Evolutionary conservation across 2,329 filamentous ascomycete genomes (phyloP).

Genomic region (Penicillium sp.): DNA sequence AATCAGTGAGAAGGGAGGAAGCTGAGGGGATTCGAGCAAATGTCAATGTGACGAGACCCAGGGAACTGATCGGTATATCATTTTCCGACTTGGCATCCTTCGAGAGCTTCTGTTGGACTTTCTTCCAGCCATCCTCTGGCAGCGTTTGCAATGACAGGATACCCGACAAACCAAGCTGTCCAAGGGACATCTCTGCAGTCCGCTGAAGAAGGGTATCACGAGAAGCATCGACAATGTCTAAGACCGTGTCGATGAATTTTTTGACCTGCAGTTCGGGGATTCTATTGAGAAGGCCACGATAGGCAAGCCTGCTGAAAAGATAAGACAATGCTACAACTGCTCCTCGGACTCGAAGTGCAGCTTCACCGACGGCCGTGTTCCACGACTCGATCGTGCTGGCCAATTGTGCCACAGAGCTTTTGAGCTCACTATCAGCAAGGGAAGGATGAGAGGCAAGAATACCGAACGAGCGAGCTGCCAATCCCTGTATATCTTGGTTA

Average conservation of each 20-base stretch:
- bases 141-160: constrained; percentile 45
- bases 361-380: constrained; percentile 60
- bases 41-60: constrained; percentile 71
- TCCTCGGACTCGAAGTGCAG: constrained; percentile 60
- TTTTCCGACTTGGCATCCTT: constrained; percentile 74
- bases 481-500: constrained; percentile 64
- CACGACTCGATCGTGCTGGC: constrained; percentile 52
- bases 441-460: constrained; percentile 68
- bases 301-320: constrained; percentile 57
- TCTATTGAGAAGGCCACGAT: constrained; percentile 43
- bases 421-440: constrained; percentile 42
- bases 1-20: constrained; percentile 41
- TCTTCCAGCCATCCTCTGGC: constrained; percentile 34
- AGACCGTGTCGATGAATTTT: constrained; percentile 44
- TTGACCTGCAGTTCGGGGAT: constrained; percentile 40
- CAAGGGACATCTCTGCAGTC: constrained; percentile 57
- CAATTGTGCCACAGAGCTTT: constrained; percentile 47
- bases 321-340: constrained; percentile 60
- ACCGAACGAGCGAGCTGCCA: constrained; percentile 70
- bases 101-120: constrained; percentile 63
- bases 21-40: constrained; percentile 38
- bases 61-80: constrained; percentile 74
- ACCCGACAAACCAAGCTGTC: constrained; percentile 61
- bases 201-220: constrained; percentile 59
- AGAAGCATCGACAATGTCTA: constrained; percentile 54